Base-by-base conservation (phyloP, 495 filamentous ascomycete species). In the Astrothelium macrocarpum region DNA sequence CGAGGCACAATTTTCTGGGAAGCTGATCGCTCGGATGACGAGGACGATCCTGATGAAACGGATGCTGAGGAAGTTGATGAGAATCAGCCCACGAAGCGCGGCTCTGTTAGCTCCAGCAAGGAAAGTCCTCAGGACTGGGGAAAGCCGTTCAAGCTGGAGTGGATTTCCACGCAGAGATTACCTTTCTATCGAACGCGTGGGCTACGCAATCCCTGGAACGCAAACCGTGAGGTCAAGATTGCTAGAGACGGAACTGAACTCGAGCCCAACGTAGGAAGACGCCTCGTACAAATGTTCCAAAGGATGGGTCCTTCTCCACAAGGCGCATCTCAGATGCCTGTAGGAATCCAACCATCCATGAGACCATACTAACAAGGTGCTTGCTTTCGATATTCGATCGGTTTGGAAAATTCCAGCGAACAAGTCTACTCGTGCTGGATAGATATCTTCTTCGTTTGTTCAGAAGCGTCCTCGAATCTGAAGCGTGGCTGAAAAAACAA, bases 1-100 rank as follows among this genome's bases (percentile, higher is more conserved):
- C 85, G 94, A 25, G 94, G 91, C 0, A 96, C 92, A 10, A 95
- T 96, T 61, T 98, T 98, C 69, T 98, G 94, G 94, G 94, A 98
- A 71, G 89, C 89, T 3, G 88, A 92, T 25, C 78, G 76, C 11
- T 67, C 70, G 10, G 73, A 74, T 32, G 53, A 61, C 46, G 71
- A 74, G 18, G 67, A 72, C 1, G 75, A 73, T 65, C 0, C 75
- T 71, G 9, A 67, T 53, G 1, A 76, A 81, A 16, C 25, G 3
- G 79, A 78, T 4, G 69, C 74, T 0, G 77, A 78, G 25, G 75
- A 75, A 14, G 65, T 53, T 5, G 68, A 72, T 39, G 67, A 66
- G 25, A 70, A 68, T 42, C 59, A 77, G 29, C 58, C 63, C 68
- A 68, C 34, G 74, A 80, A 18, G 29, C 78, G 77, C 1, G 70